These are phyloP conservation scores for Trebouxia gelatinosa DNA, from an alignment of 163 green algal species.

Conservation along the genomic window DNA sequence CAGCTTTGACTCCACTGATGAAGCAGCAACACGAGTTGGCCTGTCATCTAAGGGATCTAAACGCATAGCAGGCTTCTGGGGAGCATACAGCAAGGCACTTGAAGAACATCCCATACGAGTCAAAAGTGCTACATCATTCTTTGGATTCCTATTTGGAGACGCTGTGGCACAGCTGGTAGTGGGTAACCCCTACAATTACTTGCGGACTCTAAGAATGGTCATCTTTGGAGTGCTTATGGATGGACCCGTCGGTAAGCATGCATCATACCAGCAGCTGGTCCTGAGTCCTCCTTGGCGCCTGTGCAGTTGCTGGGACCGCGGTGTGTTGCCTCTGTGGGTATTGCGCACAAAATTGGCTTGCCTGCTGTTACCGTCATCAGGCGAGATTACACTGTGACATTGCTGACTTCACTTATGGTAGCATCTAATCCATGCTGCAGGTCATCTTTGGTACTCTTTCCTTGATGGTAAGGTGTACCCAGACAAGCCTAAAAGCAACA, in stretches of 20 bases:
- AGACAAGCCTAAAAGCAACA: slow-evolving; percentile 37
- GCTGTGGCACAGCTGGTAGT: slow-evolving; percentile 35
- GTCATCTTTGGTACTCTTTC: slow-evolving; percentile 45
- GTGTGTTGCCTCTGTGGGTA: no score
- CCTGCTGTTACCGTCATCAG: no score
- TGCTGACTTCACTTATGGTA: no score
- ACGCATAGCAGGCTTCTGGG: slow-evolving; percentile 35
- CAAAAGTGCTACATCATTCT: slow-evolving; percentile 46
- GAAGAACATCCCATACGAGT: slow-evolving; percentile 37
- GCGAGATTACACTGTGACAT: no score
- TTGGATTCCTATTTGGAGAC: slow-evolving; percentile 47
- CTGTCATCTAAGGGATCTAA: slow-evolving; percentile 16
- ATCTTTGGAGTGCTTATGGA: slow-evolving; percentile 50
- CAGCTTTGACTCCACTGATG: slow-evolving; percentile 5
- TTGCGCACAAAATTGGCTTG: no score
- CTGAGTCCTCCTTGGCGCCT: no score
- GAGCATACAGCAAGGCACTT: slow-evolving; percentile 37
- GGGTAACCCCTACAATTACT: slow-evolving; percentile 31
- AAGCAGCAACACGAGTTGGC: slow-evolving; percentile 8
- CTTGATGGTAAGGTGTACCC: slow-evolving; percentile 45
- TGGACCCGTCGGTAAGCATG: slow-evolving; percentile 39
- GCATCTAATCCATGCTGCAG: no score
- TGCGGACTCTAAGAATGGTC: slow-evolving; percentile 32
- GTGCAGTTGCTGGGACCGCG: no score
- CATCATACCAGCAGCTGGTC: not conserved